Conservation (phyloP, 257 asterid species). For the Fraxinus cuspidata region DNA sequence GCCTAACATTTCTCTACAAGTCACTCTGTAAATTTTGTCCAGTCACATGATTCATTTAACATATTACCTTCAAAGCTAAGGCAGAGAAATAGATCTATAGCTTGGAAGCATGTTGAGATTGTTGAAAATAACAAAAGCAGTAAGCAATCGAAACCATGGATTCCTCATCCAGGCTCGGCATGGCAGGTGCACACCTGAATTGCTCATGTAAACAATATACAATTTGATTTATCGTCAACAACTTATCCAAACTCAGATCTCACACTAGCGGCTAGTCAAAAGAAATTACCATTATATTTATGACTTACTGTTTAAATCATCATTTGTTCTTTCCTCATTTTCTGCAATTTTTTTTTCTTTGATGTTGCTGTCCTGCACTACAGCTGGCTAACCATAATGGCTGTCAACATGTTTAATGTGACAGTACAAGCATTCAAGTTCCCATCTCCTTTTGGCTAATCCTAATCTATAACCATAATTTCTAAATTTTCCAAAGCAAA, state of each 20-base stretch:
- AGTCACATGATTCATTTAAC: not conserved
- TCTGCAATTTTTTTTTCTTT: not conserved
- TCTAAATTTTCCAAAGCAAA: not conserved
- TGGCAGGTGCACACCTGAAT: not conserved
- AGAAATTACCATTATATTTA: not conserved
- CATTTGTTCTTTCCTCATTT: not conserved
- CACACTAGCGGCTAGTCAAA: not conserved
- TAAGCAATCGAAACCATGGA: not conserved
- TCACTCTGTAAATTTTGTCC: not conserved
- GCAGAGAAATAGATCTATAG: not conserved
- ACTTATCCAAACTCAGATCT: not conserved
- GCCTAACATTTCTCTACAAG: not conserved
- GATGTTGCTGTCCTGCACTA: not conserved
- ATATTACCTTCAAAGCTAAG: not conserved
- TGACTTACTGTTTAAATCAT: not conserved
- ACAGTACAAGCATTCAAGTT: conserved; percentile 35
- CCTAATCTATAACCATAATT: conserved; percentile 10
- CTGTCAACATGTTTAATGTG: conserved; percentile 19
- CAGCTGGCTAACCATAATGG: conserved; percentile 7
- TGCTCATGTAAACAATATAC: not conserved
- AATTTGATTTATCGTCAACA: not conserved
- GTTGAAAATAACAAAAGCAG: conserved; percentile 1
- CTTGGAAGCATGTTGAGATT: not conserved
- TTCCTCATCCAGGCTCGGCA: not conserved
- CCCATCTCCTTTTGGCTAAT: conserved; percentile 44